phyloP scores from a whole-genome alignment of 2,329 filamentous ascomycete species.

The Akanthomyces dipterigenus region DNA sequence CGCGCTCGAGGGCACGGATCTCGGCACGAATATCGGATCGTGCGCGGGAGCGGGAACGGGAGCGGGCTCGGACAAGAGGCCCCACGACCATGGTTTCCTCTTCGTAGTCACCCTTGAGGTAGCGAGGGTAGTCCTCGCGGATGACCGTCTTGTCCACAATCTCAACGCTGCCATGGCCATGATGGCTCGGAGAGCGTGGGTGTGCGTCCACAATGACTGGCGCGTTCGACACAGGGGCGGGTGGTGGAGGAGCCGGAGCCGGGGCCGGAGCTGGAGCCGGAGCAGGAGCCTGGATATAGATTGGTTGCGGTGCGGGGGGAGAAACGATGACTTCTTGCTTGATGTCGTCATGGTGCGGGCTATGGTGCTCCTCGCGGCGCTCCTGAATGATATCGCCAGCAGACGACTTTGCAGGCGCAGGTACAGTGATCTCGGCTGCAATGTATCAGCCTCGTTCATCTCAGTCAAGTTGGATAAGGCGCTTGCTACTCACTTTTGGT shows the following conservation, averaged over 20 bases:
- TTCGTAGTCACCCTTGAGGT: conserved; percentile 22
- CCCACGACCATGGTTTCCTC: conserved; percentile 27
- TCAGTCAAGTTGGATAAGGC: neutral
- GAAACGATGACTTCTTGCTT: conserved; percentile 31
- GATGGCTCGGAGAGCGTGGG: conserved; percentile 21
- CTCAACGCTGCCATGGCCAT: conserved; percentile 25
- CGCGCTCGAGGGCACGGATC: conserved; percentile 60
- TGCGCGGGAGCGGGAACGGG: conserved; percentile 36
- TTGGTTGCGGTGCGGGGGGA: conserved; percentile 14
- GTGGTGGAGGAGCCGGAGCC: conserved; percentile 15
- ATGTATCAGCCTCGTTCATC: neutral
- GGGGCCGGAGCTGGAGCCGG: conserved; percentile 22
- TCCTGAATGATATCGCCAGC: conserved; percentile 43
- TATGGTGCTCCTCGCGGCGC: conserved; percentile 21
- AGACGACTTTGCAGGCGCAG: conserved; percentile 33
- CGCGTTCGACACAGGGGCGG: conserved; percentile 18
- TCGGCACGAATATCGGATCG: conserved; percentile 61
- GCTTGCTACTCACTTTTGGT: conserved; percentile 42
- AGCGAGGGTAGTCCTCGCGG: conserved; percentile 42
- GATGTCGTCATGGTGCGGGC: conserved; percentile 18
- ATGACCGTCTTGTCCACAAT: conserved; percentile 40
- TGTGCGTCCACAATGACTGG: conserved; percentile 28
- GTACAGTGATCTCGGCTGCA: conserved; percentile 35
- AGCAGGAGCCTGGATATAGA: conserved; percentile 14
- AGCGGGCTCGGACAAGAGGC: conserved; percentile 32